Conservation (phyloP, 805 yeast species). For the Metschnikowia matae region DNA sequence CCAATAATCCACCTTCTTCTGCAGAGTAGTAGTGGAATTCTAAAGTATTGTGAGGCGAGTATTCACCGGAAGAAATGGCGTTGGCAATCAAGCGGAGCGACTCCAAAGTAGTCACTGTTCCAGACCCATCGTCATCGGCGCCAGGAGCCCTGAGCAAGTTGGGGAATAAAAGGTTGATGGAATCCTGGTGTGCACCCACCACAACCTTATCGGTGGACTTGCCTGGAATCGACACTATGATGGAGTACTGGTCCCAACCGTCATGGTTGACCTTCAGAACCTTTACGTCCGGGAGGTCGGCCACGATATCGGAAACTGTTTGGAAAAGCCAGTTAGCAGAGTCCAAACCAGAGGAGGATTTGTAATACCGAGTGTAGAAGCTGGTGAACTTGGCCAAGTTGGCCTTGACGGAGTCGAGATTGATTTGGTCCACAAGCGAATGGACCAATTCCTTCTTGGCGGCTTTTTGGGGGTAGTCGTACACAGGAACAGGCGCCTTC, state of each 20-base stretch:
- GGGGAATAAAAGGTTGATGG: conserved; percentile 72
- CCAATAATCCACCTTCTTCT: conserved; percentile 88
- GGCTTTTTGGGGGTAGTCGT: conserved; percentile 51
- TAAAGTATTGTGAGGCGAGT: conserved; percentile 63
- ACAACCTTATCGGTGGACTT: conserved; percentile 50
- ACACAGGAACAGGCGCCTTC: conserved; percentile 26
- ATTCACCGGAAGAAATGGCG: conserved; percentile 29
- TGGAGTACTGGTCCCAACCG: conserved; percentile 74
- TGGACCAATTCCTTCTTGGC: conserved; percentile 36
- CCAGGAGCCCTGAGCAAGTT: conserved; percentile 75
- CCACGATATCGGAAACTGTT: conserved; percentile 40
- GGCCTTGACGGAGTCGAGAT: conserved; percentile 43
- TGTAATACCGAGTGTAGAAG: conserved; percentile 74
- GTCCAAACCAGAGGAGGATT: conserved; percentile 63
- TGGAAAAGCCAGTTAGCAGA: conserved; percentile 67
- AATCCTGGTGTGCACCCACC: conserved; percentile 88
- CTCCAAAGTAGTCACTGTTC: conserved; percentile 75
- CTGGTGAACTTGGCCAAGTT: conserved; percentile 62
- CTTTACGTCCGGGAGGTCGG: conserved; percentile 17
- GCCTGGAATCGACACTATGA: conserved; percentile 64
- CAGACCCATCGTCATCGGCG: conserved; percentile 93
- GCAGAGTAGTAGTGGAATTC: conserved; percentile 96
- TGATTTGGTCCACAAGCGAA: conserved; percentile 41
- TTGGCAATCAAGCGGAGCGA: conserved; percentile 60
- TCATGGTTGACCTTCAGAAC: conserved; percentile 52